phyloP scores from a whole-genome alignment of 1,139 yeast species.

The Yamadazyma diospyri region DNA sequence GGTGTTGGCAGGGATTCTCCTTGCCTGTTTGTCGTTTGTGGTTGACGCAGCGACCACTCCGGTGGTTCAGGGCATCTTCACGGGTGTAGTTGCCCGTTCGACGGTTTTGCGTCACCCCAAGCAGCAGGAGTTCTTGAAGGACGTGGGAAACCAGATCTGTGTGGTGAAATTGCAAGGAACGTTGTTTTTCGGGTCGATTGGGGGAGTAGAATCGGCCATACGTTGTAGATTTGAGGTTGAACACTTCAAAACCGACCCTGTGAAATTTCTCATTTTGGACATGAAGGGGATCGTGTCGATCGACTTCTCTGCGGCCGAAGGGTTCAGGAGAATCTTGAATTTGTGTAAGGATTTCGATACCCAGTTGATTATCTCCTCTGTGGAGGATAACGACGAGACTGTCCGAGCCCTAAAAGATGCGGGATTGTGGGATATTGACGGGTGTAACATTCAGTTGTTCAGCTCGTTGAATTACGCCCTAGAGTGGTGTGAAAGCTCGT shows the following conservation, averaged over 20 bases:
- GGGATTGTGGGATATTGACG: constrained; percentile 56
- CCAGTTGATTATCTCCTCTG: constrained; percentile 75
- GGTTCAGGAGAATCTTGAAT: constrained; percentile 83
- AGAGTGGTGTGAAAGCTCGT: constrained; percentile 96
- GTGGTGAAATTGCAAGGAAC: constrained; percentile 85
- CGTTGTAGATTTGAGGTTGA: constrained; percentile 62
- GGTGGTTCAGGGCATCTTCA: constrained; percentile 76
- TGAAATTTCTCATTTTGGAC: constrained; percentile 79
- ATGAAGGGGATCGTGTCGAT: constrained; percentile 76
- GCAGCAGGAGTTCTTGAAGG: constrained; percentile 78
- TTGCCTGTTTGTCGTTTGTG: constrained; percentile 90
- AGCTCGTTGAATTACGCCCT: constrained; percentile 79
- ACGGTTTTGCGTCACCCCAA: constrained; percentile 90
- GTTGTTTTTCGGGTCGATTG: constrained; percentile 91
- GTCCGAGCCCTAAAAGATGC: constrained; percentile 66
- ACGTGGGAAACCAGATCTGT: constrained; percentile 89
- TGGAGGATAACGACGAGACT: constrained; percentile 57
- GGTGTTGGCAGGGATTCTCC: constrained; percentile 80
- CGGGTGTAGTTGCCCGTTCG: constrained; percentile 87
- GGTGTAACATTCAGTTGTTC: constrained; percentile 55
- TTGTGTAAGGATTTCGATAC: constrained; percentile 68
- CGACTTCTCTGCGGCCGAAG: constrained; percentile 96
- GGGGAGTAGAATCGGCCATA: constrained; percentile 78
- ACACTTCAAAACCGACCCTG: constrained; percentile 51
- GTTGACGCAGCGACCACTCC: constrained; percentile 86